phyloP scores from a whole-genome alignment of 371 early-diverging fungal genomes.

The Capniomyces stellatus region DNA sequence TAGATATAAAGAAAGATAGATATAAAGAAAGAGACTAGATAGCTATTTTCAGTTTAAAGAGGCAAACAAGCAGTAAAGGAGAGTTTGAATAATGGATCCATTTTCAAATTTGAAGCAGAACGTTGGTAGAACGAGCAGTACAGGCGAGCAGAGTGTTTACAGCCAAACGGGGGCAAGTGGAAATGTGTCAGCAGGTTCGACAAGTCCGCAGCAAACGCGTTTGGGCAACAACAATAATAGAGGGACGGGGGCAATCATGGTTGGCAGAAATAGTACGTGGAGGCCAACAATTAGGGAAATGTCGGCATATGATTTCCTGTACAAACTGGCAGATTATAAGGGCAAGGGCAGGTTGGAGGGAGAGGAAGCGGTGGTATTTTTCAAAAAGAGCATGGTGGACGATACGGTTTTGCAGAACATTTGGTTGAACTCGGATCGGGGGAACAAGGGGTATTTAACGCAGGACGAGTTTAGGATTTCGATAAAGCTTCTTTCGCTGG shows the following conservation, averaged over 20 bases:
- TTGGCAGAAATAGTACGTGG: conserved; percentile 5
- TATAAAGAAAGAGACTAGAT: too few species aligned
- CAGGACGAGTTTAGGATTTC: conserved; percentile 55
- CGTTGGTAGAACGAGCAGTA: too few species aligned
- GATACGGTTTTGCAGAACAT: conserved; percentile 48
- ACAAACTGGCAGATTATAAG: conserved; percentile 43
- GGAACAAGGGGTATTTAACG: conserved; percentile 56
- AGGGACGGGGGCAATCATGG: neutral
- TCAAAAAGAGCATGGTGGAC: conserved; percentile 54
- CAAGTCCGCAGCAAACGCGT: too few species aligned
- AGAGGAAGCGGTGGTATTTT: conserved; percentile 56
- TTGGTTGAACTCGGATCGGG: conserved; percentile 63
- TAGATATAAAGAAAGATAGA: too few species aligned
- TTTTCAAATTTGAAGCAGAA: too few species aligned
- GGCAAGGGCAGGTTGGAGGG: conserved; percentile 49
- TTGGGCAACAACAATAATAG: too few species aligned
- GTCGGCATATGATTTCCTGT: conserved; percentile 40
- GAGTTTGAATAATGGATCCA: too few species aligned
- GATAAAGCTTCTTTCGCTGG: conserved; percentile 71
- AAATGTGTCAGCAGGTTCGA: too few species aligned
- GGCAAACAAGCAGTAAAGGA: too few species aligned
- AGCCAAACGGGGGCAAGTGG: too few species aligned
- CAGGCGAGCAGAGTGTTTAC: too few species aligned
- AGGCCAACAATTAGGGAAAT: conserved; percentile 39
- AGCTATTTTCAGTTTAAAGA: too few species aligned